Base-by-base conservation (phyloP, 768 basidiomycete genomes). In the Leccinum sublutescens region DNA sequence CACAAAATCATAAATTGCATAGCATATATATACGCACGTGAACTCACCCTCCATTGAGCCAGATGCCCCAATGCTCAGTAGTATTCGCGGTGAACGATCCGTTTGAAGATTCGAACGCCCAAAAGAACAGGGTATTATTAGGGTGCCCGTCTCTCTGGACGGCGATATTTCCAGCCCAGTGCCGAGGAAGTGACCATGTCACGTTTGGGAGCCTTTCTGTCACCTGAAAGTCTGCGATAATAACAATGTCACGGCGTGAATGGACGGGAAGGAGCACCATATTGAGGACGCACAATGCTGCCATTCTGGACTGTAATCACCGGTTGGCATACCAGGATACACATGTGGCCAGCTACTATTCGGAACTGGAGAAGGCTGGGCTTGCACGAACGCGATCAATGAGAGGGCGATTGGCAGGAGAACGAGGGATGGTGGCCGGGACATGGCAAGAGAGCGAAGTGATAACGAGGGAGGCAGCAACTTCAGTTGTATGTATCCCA, bases 91-190 rank as follows among this genome's bases (percentile, higher is more conserved):
- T 86, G 40, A 89, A 72, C 10, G 86, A 87, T 0, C 85, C 84
- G 2, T 75, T 65, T 0, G 74, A 70, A 49, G 81, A 82, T 62
- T 88, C 86, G 29, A 29, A 29, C 29, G 29, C 29, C 29, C 29
- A 29, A 29, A 29, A 29, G 29, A 29, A 29, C 29, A 29, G 29
- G 58, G 86, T 88, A 61, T 87, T 72, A 56, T 87, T 86, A 0
- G 84, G 84, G 68, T 86, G 85, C 19, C 76, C 80, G 0, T 72
- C 66, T 52, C 86, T 80, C 57, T 84, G 77, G 0, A 87, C 86
- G 31, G 10, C 3, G 3, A 31, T 10, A 10, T 31, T 31, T 31
- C 31, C 31, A 31, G 31, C 31, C 31, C 31, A 31, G 31, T 77
- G 81, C 8, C 78, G 79, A 49, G 77, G 0, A n/a, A 76, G 68